These are phyloP conservation scores for Cercospora zeae-maydis DNA, from an alignment of 2,329 filamentous ascomycete genomes.

Conservation along the genomic window DNA sequence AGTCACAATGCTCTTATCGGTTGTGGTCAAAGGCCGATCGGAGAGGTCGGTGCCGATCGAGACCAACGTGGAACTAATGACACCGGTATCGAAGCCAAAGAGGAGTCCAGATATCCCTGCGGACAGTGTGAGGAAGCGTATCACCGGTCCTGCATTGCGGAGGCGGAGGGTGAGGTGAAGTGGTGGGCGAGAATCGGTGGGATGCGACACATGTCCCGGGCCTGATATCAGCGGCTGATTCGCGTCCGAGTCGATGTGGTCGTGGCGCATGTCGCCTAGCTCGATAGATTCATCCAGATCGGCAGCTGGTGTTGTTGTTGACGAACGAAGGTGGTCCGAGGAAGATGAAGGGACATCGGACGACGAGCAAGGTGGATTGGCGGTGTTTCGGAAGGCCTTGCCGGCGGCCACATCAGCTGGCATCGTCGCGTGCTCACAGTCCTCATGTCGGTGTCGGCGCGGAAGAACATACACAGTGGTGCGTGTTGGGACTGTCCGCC, in stretches of 20 bases:
- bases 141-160: constrained; percentile 34
- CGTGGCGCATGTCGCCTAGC: constrained; percentile 17
- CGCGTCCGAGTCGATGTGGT: constrained; percentile 28
- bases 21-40: constrained; percentile 44
- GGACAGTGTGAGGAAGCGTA: constrained; percentile 55
- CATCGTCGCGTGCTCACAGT: background rate
- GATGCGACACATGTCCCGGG: background rate
- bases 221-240: constrained; percentile 27
- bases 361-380: background rate
- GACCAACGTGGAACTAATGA: constrained; percentile 59
- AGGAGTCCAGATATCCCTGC: constrained; percentile 57
- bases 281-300: constrained; percentile 15
- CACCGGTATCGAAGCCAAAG: constrained; percentile 62
- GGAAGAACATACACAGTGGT: constrained; percentile 1
- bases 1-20: constrained; percentile 59
- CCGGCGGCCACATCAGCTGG: background rate
- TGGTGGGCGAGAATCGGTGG: background rate
- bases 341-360: background rate
- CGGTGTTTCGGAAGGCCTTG: constrained; percentile 8
- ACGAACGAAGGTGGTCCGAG: background rate
- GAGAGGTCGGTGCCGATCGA: constrained; percentile 54
- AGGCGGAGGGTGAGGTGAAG: constrained; percentile 23
- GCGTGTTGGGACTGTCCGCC: background rate
- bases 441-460: constrained; percentile 4
- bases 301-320: background rate